A percentile compares a stretch with the other conserved stretches of the same genome.
These are phyloP conservation scores for Vigna angularis DNA, from an alignment of 306 rosid species.

Conservation along the genomic window DNA sequence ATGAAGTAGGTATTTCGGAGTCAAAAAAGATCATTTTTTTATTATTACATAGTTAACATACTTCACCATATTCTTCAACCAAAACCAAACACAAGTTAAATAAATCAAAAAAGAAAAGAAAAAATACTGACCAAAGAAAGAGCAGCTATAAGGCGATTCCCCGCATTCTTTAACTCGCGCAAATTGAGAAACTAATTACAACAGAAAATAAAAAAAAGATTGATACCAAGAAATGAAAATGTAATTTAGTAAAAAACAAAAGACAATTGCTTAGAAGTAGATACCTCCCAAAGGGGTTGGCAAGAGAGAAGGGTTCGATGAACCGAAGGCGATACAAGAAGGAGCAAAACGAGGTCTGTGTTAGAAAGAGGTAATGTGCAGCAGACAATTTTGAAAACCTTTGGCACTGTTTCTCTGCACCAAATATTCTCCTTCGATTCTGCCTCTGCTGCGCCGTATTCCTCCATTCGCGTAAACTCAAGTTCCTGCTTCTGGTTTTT, in stretches of 20 bases:
- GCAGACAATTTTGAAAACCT: conserved; percentile 66
- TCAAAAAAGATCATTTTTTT: background rate
- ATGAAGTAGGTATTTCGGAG: no score
- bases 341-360: conserved; percentile 64
- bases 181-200: conserved; percentile 58
- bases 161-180: conserved; percentile 69
- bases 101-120: background rate
- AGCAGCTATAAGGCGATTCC: conserved; percentile 73
- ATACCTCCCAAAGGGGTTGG: conserved; percentile 72
- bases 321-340: conserved; percentile 71
- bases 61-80: background rate
- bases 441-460: conserved; percentile 20
- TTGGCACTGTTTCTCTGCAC: conserved; percentile 76
- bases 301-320: conserved; percentile 62
- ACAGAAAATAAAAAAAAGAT: background rate
- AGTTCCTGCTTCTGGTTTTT: background rate
- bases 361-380: conserved; percentile 54
- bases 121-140: conserved; percentile 68
- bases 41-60: background rate
- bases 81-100: background rate
- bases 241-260: background rate
- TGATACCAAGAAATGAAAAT: background rate
- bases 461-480: conserved; percentile 48
- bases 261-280: background rate
- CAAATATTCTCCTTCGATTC: conserved; percentile 49